A percentile compares a stretch with the other conserved stretches of the same genome.
These are phyloP conservation scores for Leptodontidium sp. DNA, from an alignment of 2,329 filamentous ascomycete species.

Conservation along the genomic window DNA sequence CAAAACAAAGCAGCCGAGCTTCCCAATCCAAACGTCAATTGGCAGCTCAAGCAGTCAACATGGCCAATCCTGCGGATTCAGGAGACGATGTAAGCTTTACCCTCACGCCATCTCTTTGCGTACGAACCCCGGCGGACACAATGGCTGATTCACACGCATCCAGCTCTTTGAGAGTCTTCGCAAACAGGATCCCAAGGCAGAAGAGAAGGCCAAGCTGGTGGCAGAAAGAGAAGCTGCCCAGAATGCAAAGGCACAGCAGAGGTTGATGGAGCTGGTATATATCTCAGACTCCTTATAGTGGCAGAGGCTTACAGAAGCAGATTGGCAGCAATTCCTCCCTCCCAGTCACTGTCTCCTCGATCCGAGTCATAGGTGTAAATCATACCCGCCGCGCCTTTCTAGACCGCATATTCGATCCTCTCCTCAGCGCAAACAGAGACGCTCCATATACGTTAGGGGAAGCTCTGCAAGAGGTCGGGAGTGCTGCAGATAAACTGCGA, in stretches of 20 bases:
- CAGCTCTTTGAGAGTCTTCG: constrained; percentile 68
- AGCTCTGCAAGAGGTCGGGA: constrained; percentile 75
- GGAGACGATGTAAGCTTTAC: constrained; percentile 56
- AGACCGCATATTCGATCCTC: constrained; percentile 78
- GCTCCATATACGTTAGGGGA: constrained; percentile 80
- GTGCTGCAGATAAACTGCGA: constrained; percentile 76
- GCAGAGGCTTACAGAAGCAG: constrained; percentile 51
- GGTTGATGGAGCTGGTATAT: constrained; percentile 70
- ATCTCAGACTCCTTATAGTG: not conserved
- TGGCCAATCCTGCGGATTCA: constrained; percentile 41
- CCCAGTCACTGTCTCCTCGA: constrained; percentile 85
- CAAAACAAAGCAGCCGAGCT: not conserved
- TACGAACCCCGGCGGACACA: constrained; percentile 19
- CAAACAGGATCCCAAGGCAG: constrained; percentile 65
- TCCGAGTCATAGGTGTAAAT: constrained; percentile 82
- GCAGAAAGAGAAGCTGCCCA: constrained; percentile 51
- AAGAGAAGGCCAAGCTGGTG: constrained; percentile 66
- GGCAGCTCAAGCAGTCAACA: constrained; percentile 20
- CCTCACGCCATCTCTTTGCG: constrained; percentile 34
- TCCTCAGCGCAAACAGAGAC: constrained; percentile 74
- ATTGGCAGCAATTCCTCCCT: constrained; percentile 84
- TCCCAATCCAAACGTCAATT: not conserved
- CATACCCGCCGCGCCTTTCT: constrained; percentile 88
- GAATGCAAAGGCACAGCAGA: constrained; percentile 60
- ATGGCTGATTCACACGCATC: constrained; percentile 34